Base-by-base conservation (phyloP, 371 early-diverging fungal genomes). In the Zychaea mexicana region DNA sequence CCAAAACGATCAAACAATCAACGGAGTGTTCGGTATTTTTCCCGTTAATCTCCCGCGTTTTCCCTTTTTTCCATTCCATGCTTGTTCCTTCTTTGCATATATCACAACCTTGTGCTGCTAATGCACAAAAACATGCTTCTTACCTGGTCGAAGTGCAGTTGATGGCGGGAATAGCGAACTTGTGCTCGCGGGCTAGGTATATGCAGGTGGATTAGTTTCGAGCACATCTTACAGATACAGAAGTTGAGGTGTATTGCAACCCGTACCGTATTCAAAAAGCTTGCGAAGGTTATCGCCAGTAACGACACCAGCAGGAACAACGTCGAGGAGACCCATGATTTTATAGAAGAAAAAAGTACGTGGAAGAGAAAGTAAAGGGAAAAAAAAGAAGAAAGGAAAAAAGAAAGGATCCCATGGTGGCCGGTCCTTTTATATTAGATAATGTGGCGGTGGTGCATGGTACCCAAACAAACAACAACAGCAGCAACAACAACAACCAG, bases 161-260 rank as follows among this genome's bases (percentile, higher is more conserved):
- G 81, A 95, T 89, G 61, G 96, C 94, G 60, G 96, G 95, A 76
- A 95, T 95, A 67, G 96, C 96, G 66, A 94, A 95, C 39, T 82
- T 74, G 70, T 95, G 81, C 71, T 91, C 85, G 66, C 87, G 88
- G 56, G 94, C 93, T 79, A 66, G 15, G 45, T 10, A 56, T 52
- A 27, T 3, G 10, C 10, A 8, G 19, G 31, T 31, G 57, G 6
- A n/a, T 27, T 19, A 52, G 56, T 36, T 36, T 36, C 36, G 36
- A 36, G 8, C 36, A 15, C 1, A 10, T 36, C 0, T 1, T 2
- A 42, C 15, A 42, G 4, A 42, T 42, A 42, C 13, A 15, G n/a
- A 46, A 60, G 60, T 12, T n/a, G 1, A 57, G 2, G 5, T 42
- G 22, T 10, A 9, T 5, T 42, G 9, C 42, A 42, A 17, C 13